Evolutionary conservation across 2,329 filamentous ascomycete genomes (phyloP).

Genomic region (Fusarium liriodendri): DNA sequence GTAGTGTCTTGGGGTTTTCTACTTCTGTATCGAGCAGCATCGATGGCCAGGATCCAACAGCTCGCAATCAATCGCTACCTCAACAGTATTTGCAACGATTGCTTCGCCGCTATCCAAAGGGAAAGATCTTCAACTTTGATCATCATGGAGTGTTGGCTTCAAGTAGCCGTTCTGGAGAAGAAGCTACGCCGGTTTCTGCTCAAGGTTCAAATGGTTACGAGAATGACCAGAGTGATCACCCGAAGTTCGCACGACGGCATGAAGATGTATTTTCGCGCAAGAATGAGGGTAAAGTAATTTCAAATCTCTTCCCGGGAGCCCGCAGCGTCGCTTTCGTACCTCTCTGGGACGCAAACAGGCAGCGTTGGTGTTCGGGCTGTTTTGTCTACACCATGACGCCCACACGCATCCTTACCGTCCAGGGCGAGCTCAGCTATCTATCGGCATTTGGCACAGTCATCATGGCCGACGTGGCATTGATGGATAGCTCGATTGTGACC

Average conservation of each 20-base stretch:
- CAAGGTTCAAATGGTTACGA: neutral
- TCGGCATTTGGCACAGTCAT: conserved; percentile 64
- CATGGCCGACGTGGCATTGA: conserved; percentile 66
- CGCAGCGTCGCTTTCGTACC: conserved; percentile 60
- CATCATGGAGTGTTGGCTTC: conserved; percentile 49
- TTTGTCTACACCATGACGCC: conserved; percentile 61
- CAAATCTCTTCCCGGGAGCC: conserved; percentile 54
- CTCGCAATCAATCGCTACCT: neutral
- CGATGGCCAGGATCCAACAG: conserved; percentile 38
- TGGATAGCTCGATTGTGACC: conserved; percentile 51
- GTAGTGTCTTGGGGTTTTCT: conserved; percentile 54
- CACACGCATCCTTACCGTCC: conserved; percentile 56
- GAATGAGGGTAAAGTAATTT: conserved; percentile 42
- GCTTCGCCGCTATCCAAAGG: conserved; percentile 54
- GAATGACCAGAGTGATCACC: neutral
- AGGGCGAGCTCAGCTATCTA: conserved; percentile 63
- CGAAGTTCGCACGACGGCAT: neutral
- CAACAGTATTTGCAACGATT: conserved; percentile 21
- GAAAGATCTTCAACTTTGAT: conserved; percentile 60
- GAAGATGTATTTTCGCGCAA: conserved; percentile 23
- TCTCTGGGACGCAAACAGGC: conserved; percentile 57
- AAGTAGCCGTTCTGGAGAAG: conserved; percentile 46
- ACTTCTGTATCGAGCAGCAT: conserved; percentile 48
- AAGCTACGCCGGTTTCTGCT: neutral
- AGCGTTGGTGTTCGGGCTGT: conserved; percentile 61